Evolutionary conservation across 192 early-diverging fungal genomes (phyloP), one percentile per base, ranked within the genome.

Genomic region (Rhizophagus sp.): DNA sequence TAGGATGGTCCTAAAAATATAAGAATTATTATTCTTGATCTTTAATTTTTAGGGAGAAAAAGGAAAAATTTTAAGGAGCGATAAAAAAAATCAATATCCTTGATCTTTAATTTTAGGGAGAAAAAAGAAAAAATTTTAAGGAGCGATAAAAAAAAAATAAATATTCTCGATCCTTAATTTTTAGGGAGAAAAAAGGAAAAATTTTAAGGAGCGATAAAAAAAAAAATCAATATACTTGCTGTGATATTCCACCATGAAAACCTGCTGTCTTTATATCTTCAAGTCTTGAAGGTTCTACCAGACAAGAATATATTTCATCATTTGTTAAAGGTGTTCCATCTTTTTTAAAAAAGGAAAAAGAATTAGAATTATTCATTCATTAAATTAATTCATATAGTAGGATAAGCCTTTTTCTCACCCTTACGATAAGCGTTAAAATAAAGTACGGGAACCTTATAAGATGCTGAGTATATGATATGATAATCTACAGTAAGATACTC

Each of bases 401-500:
- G 63, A 22, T 33, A n/a, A 57, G 6, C 39, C 39, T 7, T 3
- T 30, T 41, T 7, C 67, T 65, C 83, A 88, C 88, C 86, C 69
- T 82, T 67, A 27, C 81, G 81, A 76, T 79, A 90, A 9, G 89
- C 86, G 61, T 88, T 87, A 39, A 92, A 90, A 76, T 89, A 91
- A 9, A 92, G 85, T 0, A 90, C 89, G 0, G 91, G 91, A 17
- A 90, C 87, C 36, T 84, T 84, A 79, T 90, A 92, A 34, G 85
- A 85, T n/a, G 85, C 39, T 12, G 89, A 90, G 76, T 88, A 92
- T 9, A 91, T 81, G 5, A 92, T 86, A 82, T 92, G 91, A 69
- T 90, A 87, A 65, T 88, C 85, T 1, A 88, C 75, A 24, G 80
- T 80, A 15, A 88, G 24, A 47, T 73, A 82, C 17, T 82, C 80